Percentiles rank a stretch among this genome's conserved stretches.
Conservation (phyloP, 192 early-diverging fungal species). For the Gonapodya prolifera region DNA sequence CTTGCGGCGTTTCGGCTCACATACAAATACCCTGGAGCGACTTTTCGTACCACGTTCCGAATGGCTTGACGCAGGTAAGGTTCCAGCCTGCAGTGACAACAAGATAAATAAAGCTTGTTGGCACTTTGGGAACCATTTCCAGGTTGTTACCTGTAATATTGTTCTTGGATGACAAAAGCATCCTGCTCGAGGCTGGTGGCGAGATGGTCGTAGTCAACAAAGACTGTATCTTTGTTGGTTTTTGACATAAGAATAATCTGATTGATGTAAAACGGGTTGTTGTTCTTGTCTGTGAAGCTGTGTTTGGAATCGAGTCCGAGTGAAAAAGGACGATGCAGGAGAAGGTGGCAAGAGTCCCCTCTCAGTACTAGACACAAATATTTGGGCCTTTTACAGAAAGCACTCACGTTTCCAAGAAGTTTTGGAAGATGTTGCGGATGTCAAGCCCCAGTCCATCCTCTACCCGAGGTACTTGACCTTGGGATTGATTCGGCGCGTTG, state of each 20-base stretch:
- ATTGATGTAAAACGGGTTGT: slow-evolving; percentile 40
- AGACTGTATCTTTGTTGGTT: slow-evolving; percentile 50
- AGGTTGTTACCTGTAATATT: slow-evolving; percentile 52
- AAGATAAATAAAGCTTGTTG: not conserved
- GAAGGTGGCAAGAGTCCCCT: not conserved
- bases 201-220: slow-evolving; percentile 63
- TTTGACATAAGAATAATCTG: slow-evolving; percentile 48
- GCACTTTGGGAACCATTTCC: not conserved
- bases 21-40: slow-evolving; percentile 50
- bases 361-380: not conserved
- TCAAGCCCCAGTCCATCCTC: slow-evolving; percentile 58
- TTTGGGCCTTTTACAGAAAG: not conserved
- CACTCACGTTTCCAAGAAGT: slow-evolving; percentile 48
- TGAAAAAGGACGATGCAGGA: not conserved
- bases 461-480: slow-evolving; percentile 33
- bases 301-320: slow-evolving; percentile 9
- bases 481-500: slow-evolving; percentile 11
- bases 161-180: slow-evolving; percentile 45
- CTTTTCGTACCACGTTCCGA: slow-evolving; percentile 59
- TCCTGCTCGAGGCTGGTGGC: slow-evolving; percentile 37
- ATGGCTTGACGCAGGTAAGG: slow-evolving; percentile 77
- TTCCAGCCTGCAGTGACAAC: slow-evolving; percentile 34
- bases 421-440: slow-evolving; percentile 54
- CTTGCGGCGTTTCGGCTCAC: not conserved
- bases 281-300: not conserved